These are phyloP conservation scores for Neofusicoccum cordaticola DNA, from an alignment of 2,329 filamentous ascomycete species.

Conservation along the genomic window DNA sequence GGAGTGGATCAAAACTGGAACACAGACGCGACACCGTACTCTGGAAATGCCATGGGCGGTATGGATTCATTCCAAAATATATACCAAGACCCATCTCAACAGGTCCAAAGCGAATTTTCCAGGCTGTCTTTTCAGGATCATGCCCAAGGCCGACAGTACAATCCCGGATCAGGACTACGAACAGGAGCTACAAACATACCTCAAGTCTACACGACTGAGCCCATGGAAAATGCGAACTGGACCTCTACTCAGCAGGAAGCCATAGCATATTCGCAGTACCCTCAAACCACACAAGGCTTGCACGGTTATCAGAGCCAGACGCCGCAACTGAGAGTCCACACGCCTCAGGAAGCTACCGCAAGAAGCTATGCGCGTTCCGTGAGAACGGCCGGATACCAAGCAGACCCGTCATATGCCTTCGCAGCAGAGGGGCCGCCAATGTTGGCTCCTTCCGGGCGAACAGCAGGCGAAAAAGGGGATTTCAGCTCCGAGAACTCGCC, in stretches of 20 bases:
- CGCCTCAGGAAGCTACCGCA: not conserved
- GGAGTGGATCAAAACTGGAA: not conserved
- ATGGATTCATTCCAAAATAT: not conserved
- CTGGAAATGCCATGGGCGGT: not conserved
- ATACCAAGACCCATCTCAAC: not conserved
- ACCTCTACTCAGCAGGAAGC: not conserved
- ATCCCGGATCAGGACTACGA: not conserved
- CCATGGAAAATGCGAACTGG: not conserved
- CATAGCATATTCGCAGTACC: not conserved
- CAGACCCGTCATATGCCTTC: not conserved
- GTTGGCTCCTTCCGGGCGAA: not conserved
- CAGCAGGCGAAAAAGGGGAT: not conserved
- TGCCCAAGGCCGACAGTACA: not conserved
- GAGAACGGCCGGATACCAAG: not conserved
- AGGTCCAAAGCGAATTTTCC: not conserved
- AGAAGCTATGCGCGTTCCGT: not conserved
- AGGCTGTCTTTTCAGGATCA: not conserved
- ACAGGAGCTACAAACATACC: too few relatives aligned
- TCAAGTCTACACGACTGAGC: not conserved
- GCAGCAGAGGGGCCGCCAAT: not conserved
- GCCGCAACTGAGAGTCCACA: not conserved
- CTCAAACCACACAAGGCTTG: not conserved
- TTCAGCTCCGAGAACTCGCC: not conserved
- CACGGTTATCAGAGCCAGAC: not conserved
- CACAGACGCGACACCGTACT: not conserved